A percentile compares a stretch with the other conserved stretches of the same genome.
These are phyloP conservation scores for Cyamopsis tetragonoloba DNA, from an alignment of 306 rosid genomes.

Conservation along the genomic window DNA sequence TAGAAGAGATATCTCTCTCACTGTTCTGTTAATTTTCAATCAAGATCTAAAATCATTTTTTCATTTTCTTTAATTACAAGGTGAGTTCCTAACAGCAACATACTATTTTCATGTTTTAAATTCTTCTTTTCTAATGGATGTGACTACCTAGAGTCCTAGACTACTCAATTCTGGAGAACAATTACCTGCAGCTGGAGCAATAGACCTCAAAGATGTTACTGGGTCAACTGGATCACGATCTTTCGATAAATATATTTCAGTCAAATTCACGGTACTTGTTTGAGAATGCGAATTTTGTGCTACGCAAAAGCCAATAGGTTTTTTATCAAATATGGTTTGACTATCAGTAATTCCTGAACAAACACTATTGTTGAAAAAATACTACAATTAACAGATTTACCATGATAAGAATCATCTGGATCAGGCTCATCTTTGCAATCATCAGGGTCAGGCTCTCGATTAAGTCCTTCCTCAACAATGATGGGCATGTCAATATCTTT, in stretches of 20 bases:
- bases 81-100: neutral
- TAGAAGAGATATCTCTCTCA: neutral
- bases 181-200: constrained; percentile 22
- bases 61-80: neutral
- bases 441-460: constrained; percentile 58
- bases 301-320: constrained; percentile 10
- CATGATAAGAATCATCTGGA: constrained; percentile 50
- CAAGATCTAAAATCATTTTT: neutral
- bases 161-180: constrained; percentile 26
- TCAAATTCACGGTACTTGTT: constrained; percentile 22
- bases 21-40: neutral
- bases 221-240: constrained; percentile 46
- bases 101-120: neutral
- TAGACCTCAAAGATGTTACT: constrained; percentile 31
- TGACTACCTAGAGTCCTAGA: too few relatives aligned
- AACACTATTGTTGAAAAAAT: constrained; percentile 21
- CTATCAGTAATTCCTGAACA: constrained; percentile 22
- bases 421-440: constrained; percentile 56
- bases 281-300: constrained; percentile 18
- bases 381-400: constrained; percentile 22
- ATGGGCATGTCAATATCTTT: constrained; percentile 20
- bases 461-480: constrained; percentile 21
- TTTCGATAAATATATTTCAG: constrained; percentile 9
- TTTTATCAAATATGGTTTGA: constrained; percentile 12
- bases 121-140: constrained; percentile 15